Evolutionary conservation across 257 asterid species (phyloP).

Genomic region (Solanum ahanhuiri): DNA sequence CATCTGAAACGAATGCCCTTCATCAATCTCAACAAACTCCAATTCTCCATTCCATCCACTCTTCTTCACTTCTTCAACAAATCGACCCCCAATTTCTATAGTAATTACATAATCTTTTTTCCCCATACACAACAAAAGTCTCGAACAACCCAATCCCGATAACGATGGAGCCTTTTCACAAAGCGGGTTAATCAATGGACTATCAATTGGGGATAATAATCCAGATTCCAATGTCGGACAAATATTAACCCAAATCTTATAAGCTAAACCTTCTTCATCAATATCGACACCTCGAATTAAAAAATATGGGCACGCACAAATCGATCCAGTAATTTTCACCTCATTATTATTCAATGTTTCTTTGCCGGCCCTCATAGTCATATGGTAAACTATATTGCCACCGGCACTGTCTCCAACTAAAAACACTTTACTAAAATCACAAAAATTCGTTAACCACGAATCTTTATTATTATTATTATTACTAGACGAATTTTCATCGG

Average conservation of each 20-base stretch:
- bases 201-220: neutral
- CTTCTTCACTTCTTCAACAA: conserved; percentile 28
- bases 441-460: conserved; percentile 10
- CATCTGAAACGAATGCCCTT: conserved; percentile 27
- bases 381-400: conserved; percentile 14
- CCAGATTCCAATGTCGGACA: neutral
- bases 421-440: conserved; percentile 8
- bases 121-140: conserved; percentile 2
- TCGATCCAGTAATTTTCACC: conserved; percentile 11
- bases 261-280: neutral
- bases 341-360: neutral
- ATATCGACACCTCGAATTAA: neutral
- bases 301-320: conserved; percentile 4
- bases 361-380: conserved; percentile 8
- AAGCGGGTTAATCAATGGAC: neutral
- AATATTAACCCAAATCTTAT: neutral
- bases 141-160: neutral
- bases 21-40: conserved; percentile 35
- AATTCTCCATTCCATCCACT: conserved; percentile 50
- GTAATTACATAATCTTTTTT: conserved; percentile 14
- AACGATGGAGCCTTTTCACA: neutral
- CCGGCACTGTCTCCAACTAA: conserved; percentile 24
- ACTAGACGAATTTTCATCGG: neutral
- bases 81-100: conserved; percentile 4
- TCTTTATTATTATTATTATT: neutral